Evolutionary conservation across 2,329 filamentous ascomycete species (phyloP).

Genomic region (Ilyonectria destructans): DNA sequence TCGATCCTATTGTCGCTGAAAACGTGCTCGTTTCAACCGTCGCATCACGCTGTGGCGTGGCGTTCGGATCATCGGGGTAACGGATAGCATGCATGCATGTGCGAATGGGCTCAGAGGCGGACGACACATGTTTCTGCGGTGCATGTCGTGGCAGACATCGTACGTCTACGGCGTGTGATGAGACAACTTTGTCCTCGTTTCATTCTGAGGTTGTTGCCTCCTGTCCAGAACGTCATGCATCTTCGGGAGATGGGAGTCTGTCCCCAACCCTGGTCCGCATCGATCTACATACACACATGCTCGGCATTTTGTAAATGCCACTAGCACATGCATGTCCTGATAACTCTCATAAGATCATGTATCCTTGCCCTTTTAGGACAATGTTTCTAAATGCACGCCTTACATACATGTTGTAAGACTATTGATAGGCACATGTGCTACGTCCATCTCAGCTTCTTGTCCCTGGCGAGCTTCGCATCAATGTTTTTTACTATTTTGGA

Average conservation of each 20-base stretch:
- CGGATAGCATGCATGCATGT: conserved; percentile 12
- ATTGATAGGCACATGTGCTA: background rate
- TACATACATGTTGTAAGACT: background rate
- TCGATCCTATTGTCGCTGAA: background rate
- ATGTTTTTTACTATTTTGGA: too few species aligned
- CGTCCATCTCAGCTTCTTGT: background rate
- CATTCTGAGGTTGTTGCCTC: background rate
- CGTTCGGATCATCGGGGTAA: conserved; percentile 17
- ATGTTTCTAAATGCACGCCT: too few species aligned
- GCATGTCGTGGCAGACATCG: background rate
- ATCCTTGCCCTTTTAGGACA: too few species aligned
- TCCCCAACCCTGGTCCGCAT: conserved; percentile 17
- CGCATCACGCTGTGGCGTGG: background rate
- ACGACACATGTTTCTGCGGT: background rate
- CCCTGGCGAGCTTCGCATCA: too few species aligned
- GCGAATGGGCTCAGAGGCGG: conserved; percentile 13
- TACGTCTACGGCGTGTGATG: conserved; percentile 6
- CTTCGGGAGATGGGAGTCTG: background rate
- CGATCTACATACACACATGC: conserved; percentile 16
- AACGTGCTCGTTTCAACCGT: background rate
- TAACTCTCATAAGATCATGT: background rate
- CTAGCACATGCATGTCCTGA: background rate
- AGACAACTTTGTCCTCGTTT: background rate
- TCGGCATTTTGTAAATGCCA: background rate
- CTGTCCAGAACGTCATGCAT: conserved; percentile 3